Conservation (phyloP, 805 yeast genomes). For the Yarrowia sp. region DNA sequence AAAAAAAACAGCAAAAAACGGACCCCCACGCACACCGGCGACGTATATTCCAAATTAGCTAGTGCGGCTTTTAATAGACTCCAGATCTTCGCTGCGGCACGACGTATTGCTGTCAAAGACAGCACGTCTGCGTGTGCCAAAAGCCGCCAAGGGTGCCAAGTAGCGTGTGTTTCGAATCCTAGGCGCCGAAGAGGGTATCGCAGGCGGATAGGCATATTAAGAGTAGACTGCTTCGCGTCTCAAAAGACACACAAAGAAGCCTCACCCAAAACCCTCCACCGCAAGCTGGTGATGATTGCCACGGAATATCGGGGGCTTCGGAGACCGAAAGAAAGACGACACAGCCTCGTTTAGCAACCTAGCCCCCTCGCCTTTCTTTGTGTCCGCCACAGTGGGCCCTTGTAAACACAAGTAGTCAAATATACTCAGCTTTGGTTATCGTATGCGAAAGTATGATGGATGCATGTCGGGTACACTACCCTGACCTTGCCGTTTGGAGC, state of each 20-base stretch:
- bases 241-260: too few relatives aligned
- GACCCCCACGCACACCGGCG: background rate
- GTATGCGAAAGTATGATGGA: constrained; percentile 1
- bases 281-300: background rate
- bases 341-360: background rate
- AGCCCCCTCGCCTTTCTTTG: background rate
- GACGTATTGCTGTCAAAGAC: constrained; percentile 10
- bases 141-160: too few relatives aligned
- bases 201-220: too few relatives aligned
- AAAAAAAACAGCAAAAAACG: too few relatives aligned
- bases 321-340: too few relatives aligned
- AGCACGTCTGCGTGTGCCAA: background rate
- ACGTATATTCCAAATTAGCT: background rate
- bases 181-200: too few relatives aligned
- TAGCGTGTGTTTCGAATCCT: too few relatives aligned
- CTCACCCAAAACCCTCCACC: too few relatives aligned
- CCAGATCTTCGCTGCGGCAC: constrained; percentile 14
- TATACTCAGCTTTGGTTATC: background rate
- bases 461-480: background rate
- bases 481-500: background rate
- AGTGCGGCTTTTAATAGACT: constrained; percentile 12
- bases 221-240: too few relatives aligned
- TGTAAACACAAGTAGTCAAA: background rate
- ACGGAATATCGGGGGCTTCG: too few relatives aligned
- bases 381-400: background rate